phyloP scores from a whole-genome alignment of 345 rosid species.

The Populus tremula region DNA sequence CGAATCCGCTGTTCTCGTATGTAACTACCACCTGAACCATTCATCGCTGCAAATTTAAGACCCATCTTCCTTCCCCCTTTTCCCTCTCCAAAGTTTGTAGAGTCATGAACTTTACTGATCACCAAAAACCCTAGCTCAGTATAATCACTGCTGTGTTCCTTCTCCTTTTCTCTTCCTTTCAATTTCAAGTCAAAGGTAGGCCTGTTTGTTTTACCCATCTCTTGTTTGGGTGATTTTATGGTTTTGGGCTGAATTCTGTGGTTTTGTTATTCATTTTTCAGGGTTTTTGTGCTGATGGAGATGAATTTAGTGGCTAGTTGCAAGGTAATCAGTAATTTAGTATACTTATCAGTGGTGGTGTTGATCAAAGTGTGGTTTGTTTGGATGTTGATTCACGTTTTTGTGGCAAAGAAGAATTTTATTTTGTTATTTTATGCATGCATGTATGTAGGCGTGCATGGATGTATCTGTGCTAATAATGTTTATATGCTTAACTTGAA shows the following conservation, averaged over 20 bases:
- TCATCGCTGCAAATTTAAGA: background rate
- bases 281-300: background rate
- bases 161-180: background rate
- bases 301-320: conserved; percentile 1
- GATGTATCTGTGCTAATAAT: background rate
- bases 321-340: background rate
- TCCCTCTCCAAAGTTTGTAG: background rate
- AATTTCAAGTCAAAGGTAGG: background rate
- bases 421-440: background rate
- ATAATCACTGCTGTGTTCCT: background rate
- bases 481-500: conserved; percentile 12
- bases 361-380: background rate
- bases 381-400: background rate
- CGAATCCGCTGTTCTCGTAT: background rate
- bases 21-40: background rate
- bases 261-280: background rate
- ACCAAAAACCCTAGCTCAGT: background rate
- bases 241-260: background rate
- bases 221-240: background rate
- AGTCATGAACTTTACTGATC: background rate
- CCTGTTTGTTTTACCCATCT: background rate
- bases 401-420: background rate
- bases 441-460: background rate
- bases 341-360: background rate
- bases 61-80: background rate